Evolutionary conservation across 257 asterid species (phyloP).

Genomic region (Solanum rostratum): DNA sequence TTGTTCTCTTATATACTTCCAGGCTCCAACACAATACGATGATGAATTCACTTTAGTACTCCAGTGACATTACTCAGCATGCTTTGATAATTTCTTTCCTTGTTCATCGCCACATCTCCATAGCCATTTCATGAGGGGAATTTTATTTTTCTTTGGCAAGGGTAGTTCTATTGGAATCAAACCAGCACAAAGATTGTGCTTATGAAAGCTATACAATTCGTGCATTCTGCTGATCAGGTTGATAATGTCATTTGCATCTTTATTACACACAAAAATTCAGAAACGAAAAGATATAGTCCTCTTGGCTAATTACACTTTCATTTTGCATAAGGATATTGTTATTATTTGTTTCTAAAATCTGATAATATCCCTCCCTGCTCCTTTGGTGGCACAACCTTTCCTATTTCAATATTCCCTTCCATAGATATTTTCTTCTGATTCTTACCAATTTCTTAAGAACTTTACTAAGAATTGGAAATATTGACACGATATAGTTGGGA

Average conservation of each 20-base stretch:
- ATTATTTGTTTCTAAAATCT: not conserved
- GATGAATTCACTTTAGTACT: not conserved
- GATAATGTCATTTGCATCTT: not conserved
- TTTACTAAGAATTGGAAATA: not conserved
- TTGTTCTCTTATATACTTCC: not conserved
- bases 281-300: not conserved
- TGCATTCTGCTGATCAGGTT: not conserved
- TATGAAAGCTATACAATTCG: not conserved
- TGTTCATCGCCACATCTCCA: not conserved
- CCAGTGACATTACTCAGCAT: not conserved
- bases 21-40: not conserved
- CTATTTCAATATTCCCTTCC: not conserved
- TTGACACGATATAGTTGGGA: not conserved
- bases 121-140: not conserved
- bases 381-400: not conserved
- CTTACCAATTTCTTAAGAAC: not conserved
- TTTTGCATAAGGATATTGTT: not conserved
- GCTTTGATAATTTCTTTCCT: not conserved
- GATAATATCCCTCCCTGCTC: not conserved
- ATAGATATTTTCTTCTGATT: not conserved
- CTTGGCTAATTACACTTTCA: not conserved
- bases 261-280: not conserved
- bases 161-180: not conserved
- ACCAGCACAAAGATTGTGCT: not conserved
- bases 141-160: not conserved